These are phyloP conservation scores for Ophiosphaerella narmari DNA, from an alignment of 2,329 filamentous ascomycete species.

Conservation along the genomic window DNA sequence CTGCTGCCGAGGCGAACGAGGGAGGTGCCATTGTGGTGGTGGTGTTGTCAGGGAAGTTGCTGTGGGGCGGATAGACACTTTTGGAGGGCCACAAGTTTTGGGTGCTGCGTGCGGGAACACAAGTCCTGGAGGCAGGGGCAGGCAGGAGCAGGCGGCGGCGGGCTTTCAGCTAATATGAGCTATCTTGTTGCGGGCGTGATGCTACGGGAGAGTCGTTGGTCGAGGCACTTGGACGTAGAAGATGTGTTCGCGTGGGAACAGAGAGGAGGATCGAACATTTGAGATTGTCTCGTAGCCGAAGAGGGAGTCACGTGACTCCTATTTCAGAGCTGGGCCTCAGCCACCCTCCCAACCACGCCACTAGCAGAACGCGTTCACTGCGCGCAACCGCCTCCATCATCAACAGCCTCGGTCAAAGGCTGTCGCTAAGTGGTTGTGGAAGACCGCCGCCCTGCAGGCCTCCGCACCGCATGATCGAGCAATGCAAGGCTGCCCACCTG, in stretches of 20 bases:
- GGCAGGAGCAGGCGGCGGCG: conserved; percentile 20
- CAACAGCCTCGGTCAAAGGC: neutral
- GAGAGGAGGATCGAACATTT: conserved; percentile 24
- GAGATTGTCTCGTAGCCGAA: conserved; percentile 14
- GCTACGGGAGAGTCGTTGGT: conserved; percentile 9
- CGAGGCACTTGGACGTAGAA: neutral
- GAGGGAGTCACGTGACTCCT: neutral
- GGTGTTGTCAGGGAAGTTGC: conserved; percentile 17
- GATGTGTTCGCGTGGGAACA: conserved; percentile 21
- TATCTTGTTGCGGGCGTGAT: conserved; percentile 14
- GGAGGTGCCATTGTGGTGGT: conserved; percentile 52
- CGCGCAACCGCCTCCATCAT: neutral
- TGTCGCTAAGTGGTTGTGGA: too few species aligned
- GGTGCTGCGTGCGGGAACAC: conserved; percentile 29
- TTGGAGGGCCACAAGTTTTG: conserved; percentile 31
- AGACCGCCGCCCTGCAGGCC: too few species aligned
- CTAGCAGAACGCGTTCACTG: neutral
- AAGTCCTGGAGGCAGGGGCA: conserved; percentile 26
- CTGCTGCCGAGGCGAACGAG: conserved; percentile 57
- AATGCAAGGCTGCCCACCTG: too few species aligned
- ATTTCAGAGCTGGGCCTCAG: neutral
- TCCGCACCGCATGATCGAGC: too few species aligned
- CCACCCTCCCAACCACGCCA: neutral
- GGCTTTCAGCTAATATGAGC: conserved; percentile 24
- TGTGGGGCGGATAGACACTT: conserved; percentile 25